Base-by-base conservation (phyloP, 495 filamentous ascomycete genomes). In the Patellaria atrata region DNA sequence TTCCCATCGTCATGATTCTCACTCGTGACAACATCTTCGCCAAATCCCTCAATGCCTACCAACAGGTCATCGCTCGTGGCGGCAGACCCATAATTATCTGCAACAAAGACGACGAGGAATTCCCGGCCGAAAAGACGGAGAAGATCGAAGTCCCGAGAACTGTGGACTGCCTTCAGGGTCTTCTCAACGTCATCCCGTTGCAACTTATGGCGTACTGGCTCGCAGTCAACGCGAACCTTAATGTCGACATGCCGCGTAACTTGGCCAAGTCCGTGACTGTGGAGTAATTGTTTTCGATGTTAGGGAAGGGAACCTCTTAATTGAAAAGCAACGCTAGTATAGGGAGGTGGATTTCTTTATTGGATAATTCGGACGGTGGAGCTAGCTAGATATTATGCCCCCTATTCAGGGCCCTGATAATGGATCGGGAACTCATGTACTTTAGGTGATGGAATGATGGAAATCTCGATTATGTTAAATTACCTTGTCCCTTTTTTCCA, bases 121-220 rank as follows among this genome's bases (percentile, higher is more conserved):
- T 97, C 65, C 71, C 75, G 33, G 55, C 73, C 28, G 79, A 76
- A 40, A 77, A 78, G 57, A 87, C 85, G 30, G 83, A 93, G 65
- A 93, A 85, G 71, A 94, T 97, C 48, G 87, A 92, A 62, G 79
- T 97, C 42, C 89, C 89, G 37, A 77, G 79, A 68, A 96, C 89
- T 11, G 84, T 94, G 22, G 89, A 97, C 57, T 79, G 75, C 52
- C 71, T 97, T 26, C 89, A 97, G 64, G 89, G 89, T 48, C 74
- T 97, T 48, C 68, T 96, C 37, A 97, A 96, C 56, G 91, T 97
- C 47, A 93, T 97, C 53, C 89, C 89, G 10, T 69, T 97, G 46
- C 89, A 97, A 64, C 68, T 97, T 43, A 91, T 97, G 57, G 79
- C 89, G 16, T 97, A 97, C 66, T 96, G 91, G 91, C 73, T 97